Base-by-base conservation (phyloP, 495 filamentous ascomycete species). In the Copromyces sp. region DNA sequence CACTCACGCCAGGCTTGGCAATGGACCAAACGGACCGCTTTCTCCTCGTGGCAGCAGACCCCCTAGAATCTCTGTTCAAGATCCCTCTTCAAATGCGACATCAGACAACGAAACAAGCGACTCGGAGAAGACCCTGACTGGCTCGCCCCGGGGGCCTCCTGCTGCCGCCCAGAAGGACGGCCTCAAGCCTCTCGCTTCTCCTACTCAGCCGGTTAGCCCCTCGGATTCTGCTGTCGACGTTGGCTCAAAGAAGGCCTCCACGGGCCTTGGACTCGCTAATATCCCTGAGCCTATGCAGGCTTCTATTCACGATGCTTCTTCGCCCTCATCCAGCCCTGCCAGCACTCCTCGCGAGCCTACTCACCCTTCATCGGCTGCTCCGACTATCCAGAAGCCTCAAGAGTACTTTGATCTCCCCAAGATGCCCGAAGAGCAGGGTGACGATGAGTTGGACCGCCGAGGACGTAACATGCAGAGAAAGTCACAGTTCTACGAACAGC, bases 381-480 rank as follows among this genome's bases (percentile, higher is more conserved):
- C 77, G 3, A 71, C 75, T 12, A 76, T 79, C n/a, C 76, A 78
- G 69, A 74, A 77, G 71, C 78, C 77, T n/a, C 37, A 74, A 2
- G 75, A 79, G 11, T 78, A 77, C 68, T 78, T 78, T 53, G 77
- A 78, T 20, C 77, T 74, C 61, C 74, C 70, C 3, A 53, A 73
- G 39, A 69, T 71, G 68, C 72, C 75, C 12, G 61, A 61, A 39
- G 69, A 72, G 1, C 68, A 70, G 12, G 69, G 74, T 32, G 76
- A 70, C n/a, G 74, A 75, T 6, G 79, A 17, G 17, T 45, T n/a
- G 42, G 42, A 79, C 45, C 77, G 73, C 1, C 75, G 80, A 47
- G 79, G 80, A 39, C 74, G 78, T n/a, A 77, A 73, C 39, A 81
- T 80, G 78, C 80, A 80, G 69, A 76, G 80, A 68, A 75, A 74